Conservation (phyloP, 2,329 filamentous ascomycete species). For the Paramyrothecium roridum region DNA sequence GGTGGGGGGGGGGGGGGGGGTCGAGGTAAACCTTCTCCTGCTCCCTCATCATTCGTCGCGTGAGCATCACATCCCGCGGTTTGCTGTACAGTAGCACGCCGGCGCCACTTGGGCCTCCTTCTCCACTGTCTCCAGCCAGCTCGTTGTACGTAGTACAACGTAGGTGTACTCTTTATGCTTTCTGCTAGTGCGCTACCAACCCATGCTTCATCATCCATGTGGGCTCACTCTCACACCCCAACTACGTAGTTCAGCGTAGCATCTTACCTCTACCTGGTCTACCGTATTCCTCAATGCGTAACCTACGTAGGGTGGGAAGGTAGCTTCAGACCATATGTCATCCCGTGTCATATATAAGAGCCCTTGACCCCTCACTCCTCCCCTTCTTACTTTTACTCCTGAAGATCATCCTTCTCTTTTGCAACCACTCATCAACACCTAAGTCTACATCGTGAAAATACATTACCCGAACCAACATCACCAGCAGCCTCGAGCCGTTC, state of each 20-base stretch:
- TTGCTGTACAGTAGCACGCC: no score
- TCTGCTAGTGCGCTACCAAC: neutral
- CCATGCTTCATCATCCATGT: no score
- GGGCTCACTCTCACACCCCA: no score
- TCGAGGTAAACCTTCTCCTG: neutral
- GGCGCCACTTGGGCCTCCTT: neutral
- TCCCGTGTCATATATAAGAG: neutral
- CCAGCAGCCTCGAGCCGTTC: neutral
- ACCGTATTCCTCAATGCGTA: no score
- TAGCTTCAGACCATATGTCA: neutral
- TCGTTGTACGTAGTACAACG: no score
- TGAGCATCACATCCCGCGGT: neutral
- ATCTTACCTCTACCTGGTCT: no score
- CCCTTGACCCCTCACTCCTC: constrained; percentile 2
- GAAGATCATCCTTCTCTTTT: neutral
- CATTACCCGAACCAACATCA: neutral
- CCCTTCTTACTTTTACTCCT: constrained; percentile 5
- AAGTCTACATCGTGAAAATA: neutral
- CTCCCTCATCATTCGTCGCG: neutral
- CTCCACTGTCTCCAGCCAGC: neutral
- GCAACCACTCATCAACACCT: neutral
- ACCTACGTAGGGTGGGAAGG: no score
- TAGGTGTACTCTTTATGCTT: neutral
- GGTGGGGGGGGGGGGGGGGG: neutral
- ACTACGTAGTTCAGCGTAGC: no score